These are phyloP conservation scores for Mortierella sp. DNA, from an alignment of 371 early-diverging fungal species.

Conservation along the genomic window DNA sequence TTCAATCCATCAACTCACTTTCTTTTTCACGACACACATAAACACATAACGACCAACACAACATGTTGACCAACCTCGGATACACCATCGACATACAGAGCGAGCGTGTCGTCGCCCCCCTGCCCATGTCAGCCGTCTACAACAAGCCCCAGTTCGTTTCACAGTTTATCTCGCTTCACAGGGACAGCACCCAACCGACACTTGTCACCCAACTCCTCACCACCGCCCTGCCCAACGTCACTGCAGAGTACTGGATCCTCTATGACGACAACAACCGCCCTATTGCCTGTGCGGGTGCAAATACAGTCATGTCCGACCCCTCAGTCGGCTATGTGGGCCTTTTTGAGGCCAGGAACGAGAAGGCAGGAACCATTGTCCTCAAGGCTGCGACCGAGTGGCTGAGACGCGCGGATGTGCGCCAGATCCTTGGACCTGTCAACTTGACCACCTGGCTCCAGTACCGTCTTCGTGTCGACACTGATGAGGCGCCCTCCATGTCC, in stretches of 20 bases:
- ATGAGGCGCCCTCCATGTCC: slow-evolving; percentile 39
- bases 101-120: slow-evolving; percentile 19
- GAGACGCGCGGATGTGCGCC: slow-evolving; percentile 30
- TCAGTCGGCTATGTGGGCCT: slow-evolving; percentile 53
- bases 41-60: not conserved
- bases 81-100: slow-evolving; percentile 5
- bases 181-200: slow-evolving; percentile 32
- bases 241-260: slow-evolving; percentile 50
- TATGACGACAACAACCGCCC: slow-evolving; percentile 45
- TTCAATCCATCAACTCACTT: not conserved
- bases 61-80: slow-evolving; percentile 41
- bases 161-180: slow-evolving; percentile 48
- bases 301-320: slow-evolving; percentile 47
- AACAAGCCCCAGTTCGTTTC: slow-evolving; percentile 53
- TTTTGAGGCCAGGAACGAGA: slow-evolving; percentile 49
- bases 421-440: slow-evolving; percentile 56
- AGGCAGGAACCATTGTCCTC: slow-evolving; percentile 39
- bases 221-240: slow-evolving; percentile 13
- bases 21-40: not conserved
- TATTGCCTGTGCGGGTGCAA: slow-evolving; percentile 49
- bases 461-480: slow-evolving; percentile 47
- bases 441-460: slow-evolving; percentile 57
- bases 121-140: slow-evolving; percentile 51
- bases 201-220: slow-evolving; percentile 43
- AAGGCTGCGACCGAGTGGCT: slow-evolving; percentile 49